A percentile compares a stretch with the other conserved stretches of the same genome.
Conservation (phyloP, 1,284 basidiomycete genomes). For the Microbotryum silenes-acaulis region DNA sequence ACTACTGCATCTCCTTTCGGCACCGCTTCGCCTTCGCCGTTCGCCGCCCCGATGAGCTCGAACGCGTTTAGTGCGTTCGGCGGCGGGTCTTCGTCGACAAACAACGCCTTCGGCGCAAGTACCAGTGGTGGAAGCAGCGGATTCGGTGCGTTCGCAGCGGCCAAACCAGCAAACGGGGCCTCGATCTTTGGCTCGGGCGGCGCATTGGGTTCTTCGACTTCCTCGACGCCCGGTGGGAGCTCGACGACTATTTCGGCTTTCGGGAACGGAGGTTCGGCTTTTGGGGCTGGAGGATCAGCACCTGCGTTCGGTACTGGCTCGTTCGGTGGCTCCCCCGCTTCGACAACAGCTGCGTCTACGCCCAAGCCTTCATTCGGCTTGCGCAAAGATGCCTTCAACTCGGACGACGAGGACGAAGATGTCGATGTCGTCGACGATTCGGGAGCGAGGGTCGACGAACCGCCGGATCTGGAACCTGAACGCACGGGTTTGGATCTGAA, state of each 20-base stretch:
- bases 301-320: background rate
- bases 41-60: background rate
- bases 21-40: slow-evolving; percentile 1
- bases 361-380: slow-evolving; percentile 1
- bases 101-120: slow-evolving; percentile 8
- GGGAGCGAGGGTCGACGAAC: slow-evolving; percentile 22
- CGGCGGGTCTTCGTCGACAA: background rate
- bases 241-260: background rate
- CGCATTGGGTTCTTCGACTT: background rate
- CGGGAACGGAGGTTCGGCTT: background rate
- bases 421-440: background rate
- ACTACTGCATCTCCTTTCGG: background rate
- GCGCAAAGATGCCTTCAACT: slow-evolving; percentile 9
- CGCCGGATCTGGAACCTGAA: slow-evolving; percentile 30
- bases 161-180: background rate
- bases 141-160: slow-evolving; percentile 1
- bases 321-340: background rate
- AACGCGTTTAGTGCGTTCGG: slow-evolving; percentile 6
- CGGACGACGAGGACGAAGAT: slow-evolving; percentile 11
- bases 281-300: background rate
- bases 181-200: background rate
- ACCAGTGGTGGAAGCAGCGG: slow-evolving; percentile 1
- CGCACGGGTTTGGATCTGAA: slow-evolving; percentile 16
- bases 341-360: background rate
- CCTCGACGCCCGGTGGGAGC: background rate